Base-by-base conservation (phyloP, 2,329 filamentous ascomycete genomes). In the Aspergillus thermomutatus region DNA sequence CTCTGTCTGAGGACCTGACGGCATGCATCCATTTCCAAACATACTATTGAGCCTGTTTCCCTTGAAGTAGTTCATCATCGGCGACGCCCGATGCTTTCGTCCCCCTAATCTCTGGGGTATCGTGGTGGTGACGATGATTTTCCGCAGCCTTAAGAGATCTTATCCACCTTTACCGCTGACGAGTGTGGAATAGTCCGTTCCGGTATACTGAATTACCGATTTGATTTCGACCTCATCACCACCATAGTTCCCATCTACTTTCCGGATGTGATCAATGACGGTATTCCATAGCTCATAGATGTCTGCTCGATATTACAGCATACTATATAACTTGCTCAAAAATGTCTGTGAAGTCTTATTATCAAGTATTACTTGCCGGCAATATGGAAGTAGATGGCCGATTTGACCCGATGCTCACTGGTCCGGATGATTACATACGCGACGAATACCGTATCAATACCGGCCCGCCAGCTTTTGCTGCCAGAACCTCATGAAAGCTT, bases 391-490 rank as follows among this genome's bases (percentile, higher is more conserved):
- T 23, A 37, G 49, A 60, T 58, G 61, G 55, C 62, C 59, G 62
- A 62, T 52, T 53, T 60, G 52, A 58, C 50, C 57, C 60, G 58
- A 55, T 19, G 49, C 46, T 59, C 50, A 53, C 54, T 58, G 57
- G 52, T 50, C 49, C 40, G 62, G 55, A 55, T 58, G 57, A 60
- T 63, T 62, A 60, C 54, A 60, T 63, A 60, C 54, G 58, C 59
- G 50, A 52, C 27, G 19, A 41, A 50, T 61, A 66, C 62, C 50
- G 64, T 66, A 62, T 56, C 49, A 47, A 59, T 60, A 62, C 59
- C 64, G 63, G 59, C 47, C 60, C 59, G 61, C 51, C 62, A 62
- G 60, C 60, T 63, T 64, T 59, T 60, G 62, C 59, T 60, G 57
- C 60, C 55, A 58, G 57, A 63, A 62, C 55, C 61, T 61, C 57